These are phyloP conservation scores for Fusarium coicis DNA, from an alignment of 2,329 filamentous ascomycete genomes.

Conservation along the genomic window DNA sequence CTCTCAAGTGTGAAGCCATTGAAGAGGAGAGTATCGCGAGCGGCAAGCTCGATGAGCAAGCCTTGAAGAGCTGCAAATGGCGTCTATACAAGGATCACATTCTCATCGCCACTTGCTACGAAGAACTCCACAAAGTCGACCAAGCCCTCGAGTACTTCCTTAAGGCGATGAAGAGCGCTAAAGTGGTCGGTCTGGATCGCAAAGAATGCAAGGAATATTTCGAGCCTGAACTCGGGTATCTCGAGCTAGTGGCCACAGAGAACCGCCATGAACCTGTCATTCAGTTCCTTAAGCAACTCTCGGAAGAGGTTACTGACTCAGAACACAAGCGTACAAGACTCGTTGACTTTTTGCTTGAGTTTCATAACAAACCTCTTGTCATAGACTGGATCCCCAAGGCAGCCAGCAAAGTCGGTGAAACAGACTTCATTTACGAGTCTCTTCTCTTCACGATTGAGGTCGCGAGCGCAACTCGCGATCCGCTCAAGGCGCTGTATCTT, in stretches of 20 bases:
- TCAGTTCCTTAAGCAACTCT: constrained; percentile 49
- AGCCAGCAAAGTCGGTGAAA: constrained; percentile 49
- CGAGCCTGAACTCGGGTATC: constrained; percentile 51
- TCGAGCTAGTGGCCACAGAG: constrained; percentile 51
- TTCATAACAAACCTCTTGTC: constrained; percentile 48
- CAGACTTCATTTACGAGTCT: constrained; percentile 45
- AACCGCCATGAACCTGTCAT: constrained; percentile 52
- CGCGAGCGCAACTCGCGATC: constrained; percentile 50
- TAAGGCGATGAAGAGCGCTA: constrained; percentile 49
- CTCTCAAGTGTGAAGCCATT: constrained; percentile 51
- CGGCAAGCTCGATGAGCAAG: constrained; percentile 38
- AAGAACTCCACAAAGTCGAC: constrained; percentile 47
- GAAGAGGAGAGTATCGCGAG: constrained; percentile 47
- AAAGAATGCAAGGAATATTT: constrained; percentile 50
- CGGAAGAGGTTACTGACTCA: constrained; percentile 39
- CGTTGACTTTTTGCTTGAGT: constrained; percentile 50
- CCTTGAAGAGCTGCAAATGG: constrained; percentile 49
- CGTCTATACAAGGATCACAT: constrained; percentile 55
- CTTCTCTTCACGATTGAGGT: constrained; percentile 48
- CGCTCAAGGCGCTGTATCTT: constrained; percentile 52
- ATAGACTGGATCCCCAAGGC: constrained; percentile 56
- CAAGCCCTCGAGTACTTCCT: constrained; percentile 50
- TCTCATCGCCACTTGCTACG: constrained; percentile 52
- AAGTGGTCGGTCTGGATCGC: constrained; percentile 40
- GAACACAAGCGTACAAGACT: constrained; percentile 45